Base-by-base conservation (phyloP, 2,329 filamentous ascomycete species). In the Colletotrichum tropicale region DNA sequence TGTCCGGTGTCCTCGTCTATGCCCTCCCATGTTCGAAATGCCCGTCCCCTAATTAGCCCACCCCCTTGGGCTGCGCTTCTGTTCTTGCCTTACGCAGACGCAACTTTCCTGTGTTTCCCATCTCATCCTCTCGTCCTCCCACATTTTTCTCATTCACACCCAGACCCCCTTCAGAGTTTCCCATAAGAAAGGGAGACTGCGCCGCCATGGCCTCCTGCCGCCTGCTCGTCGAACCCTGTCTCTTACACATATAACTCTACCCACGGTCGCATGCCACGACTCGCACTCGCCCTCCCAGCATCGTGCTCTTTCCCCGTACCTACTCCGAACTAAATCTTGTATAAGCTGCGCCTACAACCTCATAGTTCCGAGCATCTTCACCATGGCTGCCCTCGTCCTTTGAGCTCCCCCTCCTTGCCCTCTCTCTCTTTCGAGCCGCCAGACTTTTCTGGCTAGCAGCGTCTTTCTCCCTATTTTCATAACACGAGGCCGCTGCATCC, bases 201-300 rank as follows among this genome's bases (percentile, higher is more conserved):
- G 61, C 72, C 73, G 73, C 73, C 73, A 75, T 73, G 73, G 73
- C 70, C 73, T 67, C 62, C 26, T 43, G 43, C 64, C 65, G 62
- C 55, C 52, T 66, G 38, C 32, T 64, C 73, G 38, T 64, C 43
- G 15, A 43, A 52, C 69, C 62, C 26, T 64, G 58, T 55, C 62
- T 73, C 64, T 65, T 34, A 58, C 32, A 75, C 56, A 68, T 60
- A 68, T 52, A 65, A 65, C 21, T 65, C 58, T 75, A 52, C 73
- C 73, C 73, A 64, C 62, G 38, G 73, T 66, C 61, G 73, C 73
- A 55, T 75, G 56, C 56, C 69, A 55, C 73, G 56, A 75, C 64
- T 73, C 64, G 64, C 21, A 58, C n/a, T 21, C 16, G 36, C 12
- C 34, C 21, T 21, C 15, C 72, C 38, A 32, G 13, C 43, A 56